Conservation (phyloP, 176 grass and related monocot species). For the Dactylis glomerata region DNA sequence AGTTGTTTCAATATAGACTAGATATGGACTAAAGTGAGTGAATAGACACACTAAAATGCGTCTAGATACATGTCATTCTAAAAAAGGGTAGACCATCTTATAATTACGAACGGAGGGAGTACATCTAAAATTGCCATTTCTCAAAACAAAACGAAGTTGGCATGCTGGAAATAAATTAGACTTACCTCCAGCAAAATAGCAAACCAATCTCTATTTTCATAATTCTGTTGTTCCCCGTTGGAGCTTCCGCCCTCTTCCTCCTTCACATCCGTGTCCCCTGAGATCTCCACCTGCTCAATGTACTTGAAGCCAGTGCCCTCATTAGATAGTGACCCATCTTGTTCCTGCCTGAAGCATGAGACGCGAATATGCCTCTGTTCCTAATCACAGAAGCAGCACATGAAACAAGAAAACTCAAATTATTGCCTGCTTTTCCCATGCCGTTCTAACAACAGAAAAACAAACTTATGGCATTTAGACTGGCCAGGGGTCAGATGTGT, state of each 20-base stretch:
- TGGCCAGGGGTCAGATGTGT: not conserved
- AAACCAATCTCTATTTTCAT: conserved; percentile 36
- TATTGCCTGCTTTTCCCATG: not conserved
- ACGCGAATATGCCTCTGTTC: conserved; percentile 37
- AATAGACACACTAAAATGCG: too few species aligned
- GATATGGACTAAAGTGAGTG: too few species aligned
- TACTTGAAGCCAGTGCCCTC: conserved; percentile 12
- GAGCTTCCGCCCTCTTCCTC: not conserved
- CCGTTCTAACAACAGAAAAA: not conserved
- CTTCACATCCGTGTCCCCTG: not conserved
- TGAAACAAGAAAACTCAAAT: not conserved
- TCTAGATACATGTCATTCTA: too few species aligned
- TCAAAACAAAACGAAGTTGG: not conserved
- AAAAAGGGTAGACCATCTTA: too few species aligned
- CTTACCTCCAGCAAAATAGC: conserved; percentile 35
- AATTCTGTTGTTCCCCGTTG: not conserved
- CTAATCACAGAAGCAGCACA: conserved; percentile 31
- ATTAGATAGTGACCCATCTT: conserved; percentile 40
- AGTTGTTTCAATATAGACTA: too few species aligned
- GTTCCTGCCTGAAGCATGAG: conserved; percentile 58
- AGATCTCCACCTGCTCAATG: not conserved
- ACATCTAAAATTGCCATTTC: not conserved
- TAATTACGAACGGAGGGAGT: too few species aligned
- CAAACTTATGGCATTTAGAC: not conserved
- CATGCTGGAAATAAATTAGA: not conserved